Evolutionary conservation across 2,329 filamentous ascomycete genomes (phyloP).

Genomic region (Trichoderma sp.): DNA sequence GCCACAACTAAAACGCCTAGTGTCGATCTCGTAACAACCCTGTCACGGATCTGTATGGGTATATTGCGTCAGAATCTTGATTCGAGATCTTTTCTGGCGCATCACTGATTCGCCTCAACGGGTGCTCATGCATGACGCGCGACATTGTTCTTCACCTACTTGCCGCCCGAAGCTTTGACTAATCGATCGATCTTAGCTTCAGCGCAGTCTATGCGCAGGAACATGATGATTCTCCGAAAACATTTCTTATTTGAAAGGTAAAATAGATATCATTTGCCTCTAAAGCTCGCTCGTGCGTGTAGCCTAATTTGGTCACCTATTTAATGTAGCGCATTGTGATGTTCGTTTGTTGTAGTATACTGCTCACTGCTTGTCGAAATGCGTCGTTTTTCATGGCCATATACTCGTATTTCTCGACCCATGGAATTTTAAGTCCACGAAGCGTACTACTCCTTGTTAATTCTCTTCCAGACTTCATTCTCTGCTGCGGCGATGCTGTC

Average conservation of each 20-base stretch:
- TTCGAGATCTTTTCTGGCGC: constrained; percentile 7
- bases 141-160: not conserved
- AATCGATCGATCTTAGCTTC: not conserved
- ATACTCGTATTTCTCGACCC: not conserved
- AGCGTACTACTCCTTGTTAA: constrained; percentile 57
- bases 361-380: not conserved
- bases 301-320: constrained; percentile 9
- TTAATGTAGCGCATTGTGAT: not conserved
- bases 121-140: constrained; percentile 1
- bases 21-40: constrained; percentile 26
- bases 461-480: constrained; percentile 64
- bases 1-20: constrained; percentile 17
- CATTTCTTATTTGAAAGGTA: not conserved
- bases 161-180: not conserved
- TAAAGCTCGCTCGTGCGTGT: constrained; percentile 15
- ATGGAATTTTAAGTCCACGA: not conserved
- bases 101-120: not conserved
- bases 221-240: not conserved
- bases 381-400: not conserved
- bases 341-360: not conserved
- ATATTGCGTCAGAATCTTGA: constrained; percentile 27
- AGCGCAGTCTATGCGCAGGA: not conserved
- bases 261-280: constrained; percentile 13
- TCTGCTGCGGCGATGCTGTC: constrained; percentile 62
- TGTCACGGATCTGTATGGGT: constrained; percentile 27